A percentile compares a stretch with the other conserved stretches of the same genome.
These are phyloP conservation scores for Talaromyces wortmannii DNA, from an alignment of 495 filamentous ascomycete species.

Conservation along the genomic window DNA sequence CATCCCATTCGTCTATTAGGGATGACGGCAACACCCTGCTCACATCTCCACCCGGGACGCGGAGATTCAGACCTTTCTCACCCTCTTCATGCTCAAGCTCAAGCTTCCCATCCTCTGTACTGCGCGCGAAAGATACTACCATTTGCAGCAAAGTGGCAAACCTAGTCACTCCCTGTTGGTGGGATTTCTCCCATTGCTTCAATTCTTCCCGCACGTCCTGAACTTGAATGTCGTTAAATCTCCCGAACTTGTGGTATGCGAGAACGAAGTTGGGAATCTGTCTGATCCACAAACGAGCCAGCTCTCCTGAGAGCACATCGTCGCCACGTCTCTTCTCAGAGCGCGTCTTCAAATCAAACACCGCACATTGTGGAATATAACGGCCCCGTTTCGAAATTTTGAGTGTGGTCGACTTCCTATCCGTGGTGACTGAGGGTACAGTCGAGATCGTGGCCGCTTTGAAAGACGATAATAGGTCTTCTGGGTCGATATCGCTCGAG, in stretches of 20 bases:
- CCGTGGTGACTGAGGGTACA: conserved; percentile 18
- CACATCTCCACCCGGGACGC: neutral
- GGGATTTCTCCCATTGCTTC: conserved; percentile 40
- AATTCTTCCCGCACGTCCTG: conserved; percentile 37
- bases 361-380: conserved; percentile 10
- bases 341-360: conserved; percentile 68
- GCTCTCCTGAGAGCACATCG: conserved; percentile 23
- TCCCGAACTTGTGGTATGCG: conserved; percentile 47
- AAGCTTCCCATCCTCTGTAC: conserved; percentile 22
- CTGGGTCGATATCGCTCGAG: neutral
- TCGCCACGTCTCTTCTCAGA: conserved; percentile 26
- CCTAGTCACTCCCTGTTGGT: neutral
- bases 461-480: neutral
- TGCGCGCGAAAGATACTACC: conserved; percentile 33
- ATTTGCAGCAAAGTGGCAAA: conserved; percentile 3
- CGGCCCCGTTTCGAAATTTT: neutral
- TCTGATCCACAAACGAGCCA: conserved; percentile 45
- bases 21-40: neutral
- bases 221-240: conserved; percentile 45
- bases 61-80: conserved; percentile 29
- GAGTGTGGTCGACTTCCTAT: neutral
- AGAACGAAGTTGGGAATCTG: conserved; percentile 58
- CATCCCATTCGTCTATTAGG: neutral
- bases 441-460: conserved; percentile 13
- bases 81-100: conserved; percentile 31